Conservation (phyloP, 306 rosid species). For the Castanopsis chinensis region DNA sequence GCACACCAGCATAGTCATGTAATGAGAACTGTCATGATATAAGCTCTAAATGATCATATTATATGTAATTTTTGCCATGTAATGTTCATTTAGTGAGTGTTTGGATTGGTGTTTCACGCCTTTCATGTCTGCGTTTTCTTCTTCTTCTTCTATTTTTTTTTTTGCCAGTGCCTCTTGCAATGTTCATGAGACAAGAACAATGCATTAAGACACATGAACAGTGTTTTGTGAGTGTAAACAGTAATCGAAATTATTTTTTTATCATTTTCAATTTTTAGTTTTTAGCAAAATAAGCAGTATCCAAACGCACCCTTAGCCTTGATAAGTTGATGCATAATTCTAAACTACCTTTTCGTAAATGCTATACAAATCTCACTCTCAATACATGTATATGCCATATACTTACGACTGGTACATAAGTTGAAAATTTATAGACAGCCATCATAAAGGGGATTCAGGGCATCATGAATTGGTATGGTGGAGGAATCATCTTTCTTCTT, state of each 20-base stretch:
- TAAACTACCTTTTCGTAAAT: background rate
- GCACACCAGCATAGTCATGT: background rate
- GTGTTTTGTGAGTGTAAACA: too few species aligned
- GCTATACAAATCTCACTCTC: background rate
- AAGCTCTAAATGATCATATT: background rate
- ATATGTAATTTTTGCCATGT: background rate
- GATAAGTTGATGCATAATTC: background rate
- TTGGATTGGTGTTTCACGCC: too few species aligned
- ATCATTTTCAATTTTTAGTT: too few species aligned
- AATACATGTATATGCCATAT: background rate
- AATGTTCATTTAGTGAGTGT: background rate
- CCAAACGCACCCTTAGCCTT: too few species aligned
- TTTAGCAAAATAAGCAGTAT: too few species aligned
- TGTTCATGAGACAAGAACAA: too few species aligned
- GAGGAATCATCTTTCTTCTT: constrained; percentile 29
- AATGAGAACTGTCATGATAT: background rate
- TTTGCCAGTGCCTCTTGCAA: too few species aligned
- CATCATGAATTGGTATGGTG: constrained; percentile 17
- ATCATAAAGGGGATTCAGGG: background rate
- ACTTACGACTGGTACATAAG: background rate
- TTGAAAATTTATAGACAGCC: background rate
- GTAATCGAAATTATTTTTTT: too few species aligned
- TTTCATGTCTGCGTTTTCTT: too few species aligned
- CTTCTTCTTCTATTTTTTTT: too few species aligned
- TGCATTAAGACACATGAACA: too few species aligned